These are phyloP conservation scores for Cutaneotrichosporon dermatis DNA, from an alignment of 1,284 basidiomycete species.

Conservation along the genomic window DNA sequence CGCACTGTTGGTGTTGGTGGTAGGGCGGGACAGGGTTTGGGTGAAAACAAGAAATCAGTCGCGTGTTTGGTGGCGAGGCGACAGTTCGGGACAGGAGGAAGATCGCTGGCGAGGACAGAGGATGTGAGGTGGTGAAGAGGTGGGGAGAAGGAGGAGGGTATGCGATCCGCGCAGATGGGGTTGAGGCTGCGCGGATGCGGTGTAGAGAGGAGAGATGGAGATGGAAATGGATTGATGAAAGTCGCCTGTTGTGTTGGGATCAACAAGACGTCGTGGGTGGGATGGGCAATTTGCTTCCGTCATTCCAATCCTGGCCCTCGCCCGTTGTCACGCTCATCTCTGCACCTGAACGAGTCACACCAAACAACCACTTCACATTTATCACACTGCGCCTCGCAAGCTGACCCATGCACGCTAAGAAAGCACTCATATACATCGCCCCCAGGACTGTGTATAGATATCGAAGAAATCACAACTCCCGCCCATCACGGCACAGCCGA, in stretches of 20 bases:
- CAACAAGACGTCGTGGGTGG: no score
- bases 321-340: neutral
- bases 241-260: no score
- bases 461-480: no score
- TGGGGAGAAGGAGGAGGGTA: neutral
- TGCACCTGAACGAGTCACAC: no score
- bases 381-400: no score
- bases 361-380: no score
- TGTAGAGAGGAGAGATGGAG: neutral
- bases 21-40: neutral
- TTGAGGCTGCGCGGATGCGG: constrained; percentile 1
- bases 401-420: no score
- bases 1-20: no score
- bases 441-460: neutral
- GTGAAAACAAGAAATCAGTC: constrained; percentile 8
- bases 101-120: neutral
- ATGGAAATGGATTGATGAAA: neutral
- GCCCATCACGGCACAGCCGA: neutral
- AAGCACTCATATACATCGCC: neutral
- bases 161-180: neutral
- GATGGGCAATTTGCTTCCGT: neutral
- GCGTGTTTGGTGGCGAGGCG: neutral
- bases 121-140: neutral
- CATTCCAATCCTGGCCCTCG: neutral
- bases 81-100: neutral